Evolutionary conservation across 495 filamentous ascomycete species (phyloP).

Genomic region (Penicillium maclennaniae): DNA sequence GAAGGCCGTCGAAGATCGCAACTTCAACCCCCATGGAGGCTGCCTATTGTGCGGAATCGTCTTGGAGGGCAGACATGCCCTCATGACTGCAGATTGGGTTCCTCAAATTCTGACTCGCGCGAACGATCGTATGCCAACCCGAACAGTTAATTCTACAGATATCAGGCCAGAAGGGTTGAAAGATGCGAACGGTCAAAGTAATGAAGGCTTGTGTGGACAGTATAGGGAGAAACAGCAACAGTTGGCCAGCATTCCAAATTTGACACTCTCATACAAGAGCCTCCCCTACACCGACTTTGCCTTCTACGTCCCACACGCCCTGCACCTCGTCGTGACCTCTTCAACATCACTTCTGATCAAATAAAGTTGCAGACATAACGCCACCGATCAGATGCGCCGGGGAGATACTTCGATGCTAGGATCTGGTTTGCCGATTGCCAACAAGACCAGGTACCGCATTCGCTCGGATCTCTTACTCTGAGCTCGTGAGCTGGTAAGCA

Average conservation of each 20-base stretch:
- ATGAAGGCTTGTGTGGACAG: no score
- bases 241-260: background rate
- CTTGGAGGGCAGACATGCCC: background rate
- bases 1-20: slow-evolving; percentile 58
- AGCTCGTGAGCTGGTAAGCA: no score
- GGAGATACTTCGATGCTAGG: background rate
- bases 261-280: background rate
- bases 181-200: no score
- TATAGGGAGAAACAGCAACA: background rate
- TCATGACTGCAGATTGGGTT: background rate
- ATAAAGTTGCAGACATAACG: background rate
- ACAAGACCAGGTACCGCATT: background rate
- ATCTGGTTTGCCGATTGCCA: slow-evolving; percentile 14
- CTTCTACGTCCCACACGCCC: background rate
- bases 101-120: background rate
- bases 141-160: background rate
- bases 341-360: background rate
- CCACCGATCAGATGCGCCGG: background rate
- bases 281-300: background rate
- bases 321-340: background rate
- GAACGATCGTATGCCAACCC: background rate
- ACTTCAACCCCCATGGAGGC: slow-evolving; percentile 43
- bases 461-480: background rate
- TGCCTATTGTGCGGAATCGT: background rate
- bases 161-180: background rate